These are phyloP conservation scores for Phaeophleospora eucalypticola DNA, from an alignment of 2,329 filamentous ascomycete genomes.

Conservation along the genomic window DNA sequence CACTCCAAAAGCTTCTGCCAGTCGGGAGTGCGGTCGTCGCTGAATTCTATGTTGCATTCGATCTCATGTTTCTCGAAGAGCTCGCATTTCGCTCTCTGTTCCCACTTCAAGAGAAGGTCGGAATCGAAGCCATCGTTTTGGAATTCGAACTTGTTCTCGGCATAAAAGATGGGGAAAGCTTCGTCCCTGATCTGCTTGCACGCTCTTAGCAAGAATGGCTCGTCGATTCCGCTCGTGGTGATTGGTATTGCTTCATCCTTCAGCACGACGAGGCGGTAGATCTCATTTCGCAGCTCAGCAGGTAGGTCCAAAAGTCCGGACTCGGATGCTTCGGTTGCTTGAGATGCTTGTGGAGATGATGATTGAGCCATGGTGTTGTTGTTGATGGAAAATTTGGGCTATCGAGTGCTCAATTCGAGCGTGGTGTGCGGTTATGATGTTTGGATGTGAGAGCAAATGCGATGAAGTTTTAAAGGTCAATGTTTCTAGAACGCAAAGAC, in stretches of 20 bases:
- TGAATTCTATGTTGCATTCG: neutral
- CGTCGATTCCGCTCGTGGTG: neutral
- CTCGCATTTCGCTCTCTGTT: neutral
- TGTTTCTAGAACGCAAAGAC: no score
- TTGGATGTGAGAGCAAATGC: no score
- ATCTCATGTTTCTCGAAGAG: neutral
- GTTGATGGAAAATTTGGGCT: no score
- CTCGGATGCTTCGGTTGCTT: no score
- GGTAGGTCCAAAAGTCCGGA: constrained; percentile 6
- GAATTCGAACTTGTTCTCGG: neutral
- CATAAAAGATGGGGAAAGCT: constrained; percentile 1
- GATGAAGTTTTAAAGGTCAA: no score
- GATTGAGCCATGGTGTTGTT: no score
- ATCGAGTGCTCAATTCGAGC: no score
- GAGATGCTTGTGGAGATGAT: no score
- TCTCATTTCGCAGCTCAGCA: constrained; percentile 14
- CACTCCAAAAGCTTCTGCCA: neutral
- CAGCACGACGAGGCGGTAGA: constrained; percentile 10
- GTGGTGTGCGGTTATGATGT: no score
- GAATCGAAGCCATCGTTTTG: neutral
- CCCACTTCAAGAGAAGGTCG: neutral
- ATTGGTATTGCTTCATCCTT: neutral
- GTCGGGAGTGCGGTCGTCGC: no score
- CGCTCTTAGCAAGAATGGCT: constrained; percentile 2
- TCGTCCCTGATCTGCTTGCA: constrained; percentile 4